Evolutionary conservation across 2,329 filamentous ascomycete genomes (phyloP).

Genomic region (Hypocreales sp.): DNA sequence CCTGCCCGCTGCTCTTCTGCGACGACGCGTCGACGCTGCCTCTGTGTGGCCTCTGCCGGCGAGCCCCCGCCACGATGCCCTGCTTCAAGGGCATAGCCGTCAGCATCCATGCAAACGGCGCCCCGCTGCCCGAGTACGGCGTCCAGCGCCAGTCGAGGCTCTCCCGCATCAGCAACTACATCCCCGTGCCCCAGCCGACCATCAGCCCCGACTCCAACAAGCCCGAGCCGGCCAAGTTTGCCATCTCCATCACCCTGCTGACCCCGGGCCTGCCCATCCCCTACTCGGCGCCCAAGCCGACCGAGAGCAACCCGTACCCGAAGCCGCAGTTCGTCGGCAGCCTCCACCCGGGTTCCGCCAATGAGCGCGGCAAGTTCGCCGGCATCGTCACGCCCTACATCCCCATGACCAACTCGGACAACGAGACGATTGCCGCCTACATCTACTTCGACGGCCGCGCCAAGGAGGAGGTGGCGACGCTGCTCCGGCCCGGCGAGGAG

Average conservation of each 20-base stretch:
- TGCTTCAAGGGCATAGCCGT: slow-evolving; percentile 99
- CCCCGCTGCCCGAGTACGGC: slow-evolving; percentile 82
- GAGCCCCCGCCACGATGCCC: slow-evolving; percentile 52
- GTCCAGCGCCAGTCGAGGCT: slow-evolving; percentile 86
- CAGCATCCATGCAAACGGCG: slow-evolving; percentile 72
- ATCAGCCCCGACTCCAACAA: slow-evolving; percentile 47
- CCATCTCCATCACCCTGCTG: slow-evolving; percentile 91
- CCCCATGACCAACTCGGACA: slow-evolving; percentile 79
- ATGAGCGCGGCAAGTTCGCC: slow-evolving; percentile 29
- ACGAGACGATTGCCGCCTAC: slow-evolving; percentile 95
- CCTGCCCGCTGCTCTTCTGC: too few relatives aligned
- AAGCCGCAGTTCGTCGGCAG: slow-evolving; percentile 69
- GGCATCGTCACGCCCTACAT: slow-evolving; percentile 70
- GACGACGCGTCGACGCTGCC: too few relatives aligned
- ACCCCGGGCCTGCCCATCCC: slow-evolving; percentile 80
- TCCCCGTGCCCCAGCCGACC: slow-evolving; percentile 82
- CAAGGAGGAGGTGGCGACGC: slow-evolving; percentile 93
- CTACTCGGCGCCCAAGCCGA: slow-evolving; percentile 78
- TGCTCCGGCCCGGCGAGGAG: slow-evolving; percentile 84
- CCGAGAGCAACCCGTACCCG: slow-evolving; percentile 60
- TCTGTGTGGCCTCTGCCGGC: too few relatives aligned
- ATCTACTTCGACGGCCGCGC: slow-evolving; percentile 94
- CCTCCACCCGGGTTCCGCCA: slow-evolving; percentile 35
- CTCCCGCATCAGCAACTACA: slow-evolving; percentile 91
- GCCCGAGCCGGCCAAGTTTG: slow-evolving; percentile 88